Base-by-base conservation (phyloP, 495 filamentous ascomycete genomes). In the Aspergillus hancockii region DNA sequence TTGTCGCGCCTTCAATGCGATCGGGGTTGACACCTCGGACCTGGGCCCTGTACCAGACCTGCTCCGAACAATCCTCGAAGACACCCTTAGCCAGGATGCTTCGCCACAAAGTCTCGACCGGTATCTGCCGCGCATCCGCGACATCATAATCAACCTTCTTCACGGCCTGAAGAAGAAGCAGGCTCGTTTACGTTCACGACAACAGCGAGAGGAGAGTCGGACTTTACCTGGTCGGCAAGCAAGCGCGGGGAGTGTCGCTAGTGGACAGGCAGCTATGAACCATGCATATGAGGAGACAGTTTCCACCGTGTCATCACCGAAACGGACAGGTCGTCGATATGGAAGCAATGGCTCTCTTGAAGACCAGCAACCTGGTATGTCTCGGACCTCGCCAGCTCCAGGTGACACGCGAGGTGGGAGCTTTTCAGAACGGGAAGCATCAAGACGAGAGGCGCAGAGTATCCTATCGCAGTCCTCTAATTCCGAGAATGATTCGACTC, bases 111-210 rank as follows among this genome's bases (percentile, higher is more conserved):
- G 92, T 66, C 80, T 98, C 50, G 94, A 98, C 65, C 86, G 86
- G 62, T 98, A 92, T 71, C 80, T 98, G 30, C 94, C 94, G 0
- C 87, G 86, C 25, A 98, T 98, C 62, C 86, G 94, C 60, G 94
- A 98, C 71, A 98, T 98, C 60, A 98, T 98, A 67, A 97, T 98
- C 66, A 96, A 93, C 66, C 83, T 98, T 12, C 84, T 98, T 10
- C 93, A 98, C 71, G 94, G 94, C 3, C 73, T 98, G 36, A 98
- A 98, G 75, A 85, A 92, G 71, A 98, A 98, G 74, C 94, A 98
- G 64, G 91, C 93, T 58, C 90, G 89, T 61, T 71, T 98, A 63
- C 84, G 94, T 31, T 91, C 93, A 63, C 90, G 88, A 51, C 88
- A 90, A 60, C 81, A 85, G 40, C 83, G 85, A 62, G 91, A 95